Evolutionary conservation across 2,329 filamentous ascomycete genomes (phyloP).

Genomic region (Aureobasidium lini): DNA sequence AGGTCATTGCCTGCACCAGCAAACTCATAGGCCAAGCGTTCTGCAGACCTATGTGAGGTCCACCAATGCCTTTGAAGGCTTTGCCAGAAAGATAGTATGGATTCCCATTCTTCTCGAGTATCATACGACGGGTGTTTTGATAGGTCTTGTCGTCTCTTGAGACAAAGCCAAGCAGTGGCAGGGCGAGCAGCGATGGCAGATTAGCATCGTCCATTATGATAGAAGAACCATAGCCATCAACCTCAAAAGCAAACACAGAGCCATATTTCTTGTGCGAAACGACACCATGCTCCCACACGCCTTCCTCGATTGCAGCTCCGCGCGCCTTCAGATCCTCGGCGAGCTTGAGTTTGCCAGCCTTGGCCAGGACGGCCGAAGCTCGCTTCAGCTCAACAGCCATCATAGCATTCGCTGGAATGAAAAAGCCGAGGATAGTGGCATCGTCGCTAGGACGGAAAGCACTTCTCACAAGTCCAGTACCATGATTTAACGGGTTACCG

Average conservation of each 20-base stretch:
- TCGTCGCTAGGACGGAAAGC: slow-evolving; percentile 95
- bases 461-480: slow-evolving; percentile 78
- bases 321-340: slow-evolving; percentile 46
- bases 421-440: slow-evolving; percentile 86
- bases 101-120: slow-evolving; percentile 68
- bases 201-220: slow-evolving; percentile 90
- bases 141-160: slow-evolving; percentile 61
- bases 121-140: slow-evolving; percentile 78
- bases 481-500: slow-evolving; percentile 83
- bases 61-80: slow-evolving; percentile 82
- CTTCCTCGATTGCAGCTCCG: slow-evolving; percentile 60
- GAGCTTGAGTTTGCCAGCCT: slow-evolving; percentile 48
- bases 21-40: slow-evolving; percentile 98
- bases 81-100: slow-evolving; percentile 78
- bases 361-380: slow-evolving; percentile 60
- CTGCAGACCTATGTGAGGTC: slow-evolving; percentile 70
- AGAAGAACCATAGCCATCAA: slow-evolving; percentile 75
- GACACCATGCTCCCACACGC: slow-evolving; percentile 78
- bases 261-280: slow-evolving; percentile 68
- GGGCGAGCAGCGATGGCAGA: slow-evolving; percentile 68
- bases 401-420: slow-evolving; percentile 94
- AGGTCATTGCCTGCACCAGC: slow-evolving; percentile 84
- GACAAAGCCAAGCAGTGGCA: slow-evolving; percentile 73
- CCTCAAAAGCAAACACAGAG: slow-evolving; percentile 77
- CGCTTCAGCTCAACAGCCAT: slow-evolving; percentile 83